A percentile compares a stretch with the other conserved stretches of the same genome.
Evolutionary conservation across 2,329 filamentous ascomycete species (phyloP).

Genomic region (Exutisphaerella laricina): DNA sequence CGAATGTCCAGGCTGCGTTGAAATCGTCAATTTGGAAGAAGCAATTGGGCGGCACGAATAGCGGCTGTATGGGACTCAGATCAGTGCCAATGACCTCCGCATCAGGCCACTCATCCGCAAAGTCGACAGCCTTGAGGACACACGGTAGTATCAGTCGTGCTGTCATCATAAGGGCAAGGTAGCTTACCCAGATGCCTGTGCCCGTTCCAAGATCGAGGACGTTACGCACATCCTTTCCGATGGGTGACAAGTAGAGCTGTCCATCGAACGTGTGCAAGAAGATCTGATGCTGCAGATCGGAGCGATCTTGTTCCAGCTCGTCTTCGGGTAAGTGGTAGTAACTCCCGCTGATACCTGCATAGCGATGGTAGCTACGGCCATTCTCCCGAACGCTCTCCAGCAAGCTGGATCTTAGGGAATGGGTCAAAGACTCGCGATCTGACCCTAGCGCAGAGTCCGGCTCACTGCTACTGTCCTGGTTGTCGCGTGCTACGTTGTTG

Average conservation of each 20-base stretch:
- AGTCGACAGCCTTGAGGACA: constrained; percentile 30
- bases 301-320: constrained; percentile 28
- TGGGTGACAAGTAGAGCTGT: constrained; percentile 39
- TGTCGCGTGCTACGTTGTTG: no score
- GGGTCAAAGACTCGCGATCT: not conserved
- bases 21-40: constrained; percentile 5
- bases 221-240: constrained; percentile 33
- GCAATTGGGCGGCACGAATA: constrained; percentile 6
- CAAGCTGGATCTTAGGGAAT: not conserved
- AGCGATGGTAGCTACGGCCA: constrained; percentile 29
- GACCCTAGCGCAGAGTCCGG: not conserved
- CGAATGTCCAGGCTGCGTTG: constrained; percentile 9
- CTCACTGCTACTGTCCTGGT: not conserved
- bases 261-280: constrained; percentile 41
- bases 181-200: constrained; percentile 21
- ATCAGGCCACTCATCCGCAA: constrained; percentile 20
- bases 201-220: constrained; percentile 48
- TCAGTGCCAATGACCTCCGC: constrained; percentile 23
- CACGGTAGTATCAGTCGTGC: no score
- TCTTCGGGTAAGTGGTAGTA: constrained; percentile 33
- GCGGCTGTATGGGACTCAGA: constrained; percentile 24
- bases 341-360: constrained; percentile 18
- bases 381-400: constrained; percentile 12
- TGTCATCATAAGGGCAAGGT: no score
- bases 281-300: constrained; percentile 31